phyloP scores from a whole-genome alignment of 1,284 basidiomycete species.

The Ganoderma boninense region DNA sequence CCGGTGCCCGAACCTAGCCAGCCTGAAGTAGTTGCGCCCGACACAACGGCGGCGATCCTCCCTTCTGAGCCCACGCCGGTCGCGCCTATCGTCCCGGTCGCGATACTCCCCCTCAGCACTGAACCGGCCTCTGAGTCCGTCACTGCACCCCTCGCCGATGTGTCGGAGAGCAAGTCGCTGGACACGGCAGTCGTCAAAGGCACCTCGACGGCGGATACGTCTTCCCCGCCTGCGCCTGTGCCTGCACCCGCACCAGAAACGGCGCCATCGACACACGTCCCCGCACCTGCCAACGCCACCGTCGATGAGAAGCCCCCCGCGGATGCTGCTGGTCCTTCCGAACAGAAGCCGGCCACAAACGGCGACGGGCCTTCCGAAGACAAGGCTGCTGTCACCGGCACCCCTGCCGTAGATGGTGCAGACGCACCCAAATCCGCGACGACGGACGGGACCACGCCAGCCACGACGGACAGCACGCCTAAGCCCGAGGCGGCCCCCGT shows the following conservation, averaged over 20 bases:
- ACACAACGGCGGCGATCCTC: slow-evolving; percentile 24
- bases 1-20: slow-evolving; percentile 18
- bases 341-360: slow-evolving; percentile 27
- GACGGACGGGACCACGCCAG: slow-evolving; percentile 12
- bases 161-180: slow-evolving; percentile 29
- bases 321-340: slow-evolving; percentile 27
- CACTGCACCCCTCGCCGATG: slow-evolving; percentile 21
- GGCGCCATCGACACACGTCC: slow-evolving; percentile 31
- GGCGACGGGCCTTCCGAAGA: slow-evolving; percentile 24
- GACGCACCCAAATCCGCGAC: slow-evolving; percentile 9
- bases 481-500: slow-evolving; percentile 7
- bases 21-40: slow-evolving; percentile 8
- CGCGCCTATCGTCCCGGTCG: slow-evolving; percentile 29
- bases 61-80: slow-evolving; percentile 26
- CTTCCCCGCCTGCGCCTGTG: not conserved
- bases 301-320: slow-evolving; percentile 21
- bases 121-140: slow-evolving; percentile 22
- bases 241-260: slow-evolving; percentile 5
- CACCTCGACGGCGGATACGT: slow-evolving; percentile 10
- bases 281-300: slow-evolving; percentile 20
- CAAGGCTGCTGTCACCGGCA: slow-evolving; percentile 29
- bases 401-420: slow-evolving; percentile 8
- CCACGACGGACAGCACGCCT: slow-evolving; percentile 11
- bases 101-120: slow-evolving; percentile 29
- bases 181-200: slow-evolving; percentile 31